These are phyloP conservation scores for Ajuga chamaepitys DNA, from an alignment of 257 asterid genomes.

Conservation along the genomic window DNA sequence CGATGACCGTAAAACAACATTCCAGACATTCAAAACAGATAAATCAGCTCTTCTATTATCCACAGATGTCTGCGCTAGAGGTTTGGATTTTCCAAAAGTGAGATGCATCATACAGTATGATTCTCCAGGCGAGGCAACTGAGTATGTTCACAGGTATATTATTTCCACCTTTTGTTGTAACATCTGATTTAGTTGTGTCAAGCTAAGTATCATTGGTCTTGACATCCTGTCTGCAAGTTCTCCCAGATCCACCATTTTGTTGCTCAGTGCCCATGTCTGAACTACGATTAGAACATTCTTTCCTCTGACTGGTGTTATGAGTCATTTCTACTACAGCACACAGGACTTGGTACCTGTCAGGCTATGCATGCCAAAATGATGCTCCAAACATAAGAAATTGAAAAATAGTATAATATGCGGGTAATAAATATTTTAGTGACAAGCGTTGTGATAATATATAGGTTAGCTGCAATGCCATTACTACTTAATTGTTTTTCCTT, in stretches of 20 bases:
- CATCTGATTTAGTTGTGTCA: background rate
- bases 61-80: slow-evolving; percentile 95
- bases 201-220: background rate
- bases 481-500: background rate
- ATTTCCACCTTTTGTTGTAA: background rate
- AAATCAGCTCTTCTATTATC: slow-evolving; percentile 86
- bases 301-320: background rate
- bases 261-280: background rate
- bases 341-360: no score
- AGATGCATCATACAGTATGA: slow-evolving; percentile 93
- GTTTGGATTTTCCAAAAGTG: slow-evolving; percentile 94
- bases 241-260: background rate
- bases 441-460: background rate
- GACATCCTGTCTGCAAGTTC: background rate
- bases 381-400: background rate
- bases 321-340: no score
- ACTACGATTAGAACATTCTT: background rate
- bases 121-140: slow-evolving; percentile 98
- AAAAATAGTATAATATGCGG: background rate
- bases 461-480: background rate
- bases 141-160: slow-evolving; percentile 92
- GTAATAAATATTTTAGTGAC: background rate
- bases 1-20: slow-evolving; percentile 76
- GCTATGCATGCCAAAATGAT: no score
- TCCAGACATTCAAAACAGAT: slow-evolving; percentile 68